Evolutionary conservation across 371 early-diverging fungal genomes (phyloP).

Genomic region (Circinella minor): DNA sequence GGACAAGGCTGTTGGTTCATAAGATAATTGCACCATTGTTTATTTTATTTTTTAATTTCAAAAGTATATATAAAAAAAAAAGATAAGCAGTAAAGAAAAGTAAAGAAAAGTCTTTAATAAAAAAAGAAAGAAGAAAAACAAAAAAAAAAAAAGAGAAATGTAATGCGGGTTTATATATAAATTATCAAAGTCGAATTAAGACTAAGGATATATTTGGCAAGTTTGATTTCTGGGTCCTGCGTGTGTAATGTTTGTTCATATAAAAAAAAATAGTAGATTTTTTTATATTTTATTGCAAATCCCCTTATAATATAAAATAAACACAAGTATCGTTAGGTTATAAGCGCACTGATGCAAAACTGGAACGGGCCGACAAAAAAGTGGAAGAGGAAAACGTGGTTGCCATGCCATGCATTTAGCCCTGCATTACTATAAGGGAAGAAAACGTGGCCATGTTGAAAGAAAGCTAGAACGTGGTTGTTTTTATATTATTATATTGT

Average conservation of each 20-base stretch:
- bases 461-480: slow-evolving; percentile 19
- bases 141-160: slow-evolving; percentile 12
- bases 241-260: too few species aligned
- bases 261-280: neutral
- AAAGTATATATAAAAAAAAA: neutral
- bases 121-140: slow-evolving; percentile 5
- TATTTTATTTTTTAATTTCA: neutral
- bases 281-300: slow-evolving; percentile 15
- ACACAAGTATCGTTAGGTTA: slow-evolving; percentile 18
- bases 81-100: slow-evolving; percentile 14
- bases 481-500: neutral
- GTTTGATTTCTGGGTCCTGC: slow-evolving; percentile 5
- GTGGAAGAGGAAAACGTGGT: slow-evolving; percentile 28
- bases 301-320: neutral
- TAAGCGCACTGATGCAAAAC: slow-evolving; percentile 28
- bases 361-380: slow-evolving; percentile 19
- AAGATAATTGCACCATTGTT: slow-evolving; percentile 15
- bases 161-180: slow-evolving; percentile 16
- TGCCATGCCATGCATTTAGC: slow-evolving; percentile 20
- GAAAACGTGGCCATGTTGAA: slow-evolving; percentile 23
- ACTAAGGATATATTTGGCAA: slow-evolving; percentile 16
- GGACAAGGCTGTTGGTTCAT: slow-evolving; percentile 17
- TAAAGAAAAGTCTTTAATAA: slow-evolving; percentile 4
- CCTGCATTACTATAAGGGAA: slow-evolving; percentile 24
- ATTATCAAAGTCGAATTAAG: neutral